A percentile compares a stretch with the other conserved stretches of the same genome.
phyloP scores from a whole-genome alignment of 1,284 basidiomycete species.

The Lignosus rhinocerotis region DNA sequence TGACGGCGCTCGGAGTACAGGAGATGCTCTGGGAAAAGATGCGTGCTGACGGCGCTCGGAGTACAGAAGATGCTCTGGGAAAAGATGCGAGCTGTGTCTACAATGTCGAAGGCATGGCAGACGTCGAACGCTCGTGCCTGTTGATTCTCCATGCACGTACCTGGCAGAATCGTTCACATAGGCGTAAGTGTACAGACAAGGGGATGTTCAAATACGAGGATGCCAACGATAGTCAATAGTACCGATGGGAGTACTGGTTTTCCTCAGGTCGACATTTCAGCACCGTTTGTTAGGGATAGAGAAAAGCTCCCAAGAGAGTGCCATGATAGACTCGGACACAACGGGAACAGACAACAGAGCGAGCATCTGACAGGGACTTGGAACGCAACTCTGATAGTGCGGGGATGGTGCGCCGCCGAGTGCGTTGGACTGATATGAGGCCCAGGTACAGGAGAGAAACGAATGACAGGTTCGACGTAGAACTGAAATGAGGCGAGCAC shows the following conservation, averaged over 20 bases:
- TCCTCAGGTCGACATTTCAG: too few species aligned
- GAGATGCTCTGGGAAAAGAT: not conserved
- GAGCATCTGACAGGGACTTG: not conserved
- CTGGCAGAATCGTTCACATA: not conserved
- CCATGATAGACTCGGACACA: not conserved
- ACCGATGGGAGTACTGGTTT: not conserved
- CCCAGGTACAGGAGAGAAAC: slow-evolving; percentile 3
- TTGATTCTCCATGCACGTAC: not conserved
- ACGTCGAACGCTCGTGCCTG: not conserved
- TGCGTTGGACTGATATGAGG: not conserved
- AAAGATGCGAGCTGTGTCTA: not conserved
- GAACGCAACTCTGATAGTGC: not conserved
- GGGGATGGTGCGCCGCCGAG: not conserved
- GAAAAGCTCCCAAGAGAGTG: not conserved
- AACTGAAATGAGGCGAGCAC: not conserved
- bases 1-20: not conserved
- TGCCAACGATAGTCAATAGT: not conserved
- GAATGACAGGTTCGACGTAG: not conserved
- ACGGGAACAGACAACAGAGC: not conserved
- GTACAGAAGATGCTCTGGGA: not conserved
- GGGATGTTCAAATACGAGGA: not conserved
- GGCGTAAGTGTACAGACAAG: not conserved
- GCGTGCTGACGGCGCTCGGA: not conserved
- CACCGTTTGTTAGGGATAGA: not conserved
- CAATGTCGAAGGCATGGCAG: not conserved